Conservation (phyloP, 2,329 filamentous ascomycete species). For the Colletotrichum tamarilloi region DNA sequence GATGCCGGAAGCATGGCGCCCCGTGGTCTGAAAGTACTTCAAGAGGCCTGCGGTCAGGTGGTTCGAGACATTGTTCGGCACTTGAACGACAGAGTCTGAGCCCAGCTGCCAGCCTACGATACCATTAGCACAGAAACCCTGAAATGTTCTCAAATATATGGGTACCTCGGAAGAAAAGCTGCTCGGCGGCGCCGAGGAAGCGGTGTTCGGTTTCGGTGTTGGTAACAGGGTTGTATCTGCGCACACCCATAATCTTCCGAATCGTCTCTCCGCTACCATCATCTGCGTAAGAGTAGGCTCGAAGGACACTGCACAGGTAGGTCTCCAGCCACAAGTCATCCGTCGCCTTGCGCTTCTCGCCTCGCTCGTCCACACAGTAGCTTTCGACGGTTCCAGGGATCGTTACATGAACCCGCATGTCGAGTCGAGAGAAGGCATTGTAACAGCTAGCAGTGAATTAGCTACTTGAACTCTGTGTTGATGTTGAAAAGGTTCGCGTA, state of each 20-base stretch:
- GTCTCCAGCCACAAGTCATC: constrained; percentile 98
- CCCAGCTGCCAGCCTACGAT: constrained; percentile 87
- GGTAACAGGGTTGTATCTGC: constrained; percentile 96
- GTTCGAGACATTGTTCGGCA: constrained; percentile 96
- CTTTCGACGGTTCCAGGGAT: constrained; percentile 97
- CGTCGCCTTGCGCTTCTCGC: constrained; percentile 91
- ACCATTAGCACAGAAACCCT: constrained; percentile 36
- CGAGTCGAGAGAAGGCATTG: constrained; percentile 97
- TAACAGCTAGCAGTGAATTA: constrained; percentile 73
- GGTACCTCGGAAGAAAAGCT: constrained; percentile 90
- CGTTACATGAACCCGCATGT: constrained; percentile 98
- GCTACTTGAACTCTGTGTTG: constrained; percentile 44
- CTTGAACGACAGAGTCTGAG: constrained; percentile 96
- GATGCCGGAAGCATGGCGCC: constrained; percentile 92
- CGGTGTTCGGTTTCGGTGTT: constrained; percentile 98
- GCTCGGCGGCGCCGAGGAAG: constrained; percentile 93
- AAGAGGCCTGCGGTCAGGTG: constrained; percentile 94
- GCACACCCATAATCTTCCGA: constrained; percentile 96
- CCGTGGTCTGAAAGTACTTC: constrained; percentile 95
- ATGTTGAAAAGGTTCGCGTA: constrained; percentile 47
- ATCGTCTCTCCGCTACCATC: constrained; percentile 94
- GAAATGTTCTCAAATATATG: neutral
- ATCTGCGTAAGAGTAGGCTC: constrained; percentile 96
- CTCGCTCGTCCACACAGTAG: constrained; percentile 96
- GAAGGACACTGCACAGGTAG: constrained; percentile 92